A percentile compares a stretch with the other conserved stretches of the same genome.
phyloP scores from a whole-genome alignment of 106 monocot genomes.

The Narthecium ossifragum region DNA sequence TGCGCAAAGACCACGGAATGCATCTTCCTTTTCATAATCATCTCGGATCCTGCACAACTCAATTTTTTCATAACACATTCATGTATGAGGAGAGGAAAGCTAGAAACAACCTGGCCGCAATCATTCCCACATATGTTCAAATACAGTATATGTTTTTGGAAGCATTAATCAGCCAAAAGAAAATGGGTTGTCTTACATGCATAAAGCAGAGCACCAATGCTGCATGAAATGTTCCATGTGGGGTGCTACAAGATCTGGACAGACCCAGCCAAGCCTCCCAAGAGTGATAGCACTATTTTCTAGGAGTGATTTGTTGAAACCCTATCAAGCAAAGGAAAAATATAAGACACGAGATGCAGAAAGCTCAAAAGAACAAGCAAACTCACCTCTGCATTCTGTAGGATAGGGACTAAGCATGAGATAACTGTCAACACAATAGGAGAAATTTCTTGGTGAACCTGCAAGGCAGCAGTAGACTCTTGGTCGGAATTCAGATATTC shows the following conservation, averaged over 20 bases:
- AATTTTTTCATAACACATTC: too few relatives aligned
- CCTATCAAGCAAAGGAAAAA: slow-evolving; percentile 27
- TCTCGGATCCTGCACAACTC: slow-evolving; percentile 79
- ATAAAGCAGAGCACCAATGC: slow-evolving; percentile 78
- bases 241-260: slow-evolving; percentile 88
- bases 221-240: slow-evolving; percentile 96
- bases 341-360: neutral
- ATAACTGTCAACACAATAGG: slow-evolving; percentile 60
- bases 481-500: too few relatives aligned
- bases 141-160: too few relatives aligned
- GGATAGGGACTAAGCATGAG: slow-evolving; percentile 67
- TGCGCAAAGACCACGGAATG: slow-evolving; percentile 91
- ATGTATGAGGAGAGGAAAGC: neutral
- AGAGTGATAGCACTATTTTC: slow-evolving; percentile 98
- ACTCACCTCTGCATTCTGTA: slow-evolving; percentile 73
- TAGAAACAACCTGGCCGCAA: too few relatives aligned
- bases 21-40: slow-evolving; percentile 97
- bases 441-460: slow-evolving; percentile 85
- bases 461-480: neutral
- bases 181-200: slow-evolving; percentile 49
- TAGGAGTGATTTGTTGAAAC: slow-evolving; percentile 79
- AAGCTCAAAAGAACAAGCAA: neutral
- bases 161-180: too few relatives aligned
- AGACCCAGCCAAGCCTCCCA: slow-evolving; percentile 94
- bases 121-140: too few relatives aligned